phyloP scores from a whole-genome alignment of 148 eudicot species.

The Persicaria maculosa region DNA sequence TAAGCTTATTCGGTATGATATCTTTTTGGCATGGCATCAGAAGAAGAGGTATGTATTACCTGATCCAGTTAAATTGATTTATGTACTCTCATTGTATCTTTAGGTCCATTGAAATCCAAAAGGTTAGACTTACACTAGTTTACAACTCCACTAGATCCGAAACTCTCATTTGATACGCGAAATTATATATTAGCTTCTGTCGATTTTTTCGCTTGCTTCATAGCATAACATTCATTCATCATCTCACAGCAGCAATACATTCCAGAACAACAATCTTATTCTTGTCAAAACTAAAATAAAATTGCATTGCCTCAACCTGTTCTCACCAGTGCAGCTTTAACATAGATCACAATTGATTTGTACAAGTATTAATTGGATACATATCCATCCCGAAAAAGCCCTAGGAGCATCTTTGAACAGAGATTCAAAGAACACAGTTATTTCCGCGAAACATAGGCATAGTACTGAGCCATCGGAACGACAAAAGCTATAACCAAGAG shows the following conservation, averaged over 20 bases:
- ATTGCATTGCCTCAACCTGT: slow-evolving; percentile 3
- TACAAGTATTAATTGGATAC: slow-evolving; percentile 20
- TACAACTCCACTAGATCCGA: too few relatives aligned
- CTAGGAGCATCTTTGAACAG: slow-evolving; percentile 9
- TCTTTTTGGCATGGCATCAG: too few relatives aligned
- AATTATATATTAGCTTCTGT: not conserved
- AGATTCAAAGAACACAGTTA: slow-evolving; percentile 23
- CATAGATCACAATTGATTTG: slow-evolving; percentile 29
- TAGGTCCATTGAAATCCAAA: too few relatives aligned
- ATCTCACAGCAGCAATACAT: not conserved
- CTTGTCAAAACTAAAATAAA: not conserved
- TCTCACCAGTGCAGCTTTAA: slow-evolving; percentile 20
- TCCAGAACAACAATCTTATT: not conserved
- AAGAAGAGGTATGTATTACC: too few relatives aligned
- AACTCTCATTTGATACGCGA: too few relatives aligned
- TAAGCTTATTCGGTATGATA: too few relatives aligned
- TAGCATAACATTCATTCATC: not conserved
- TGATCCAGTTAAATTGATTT: too few relatives aligned
- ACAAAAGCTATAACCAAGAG: slow-evolving; percentile 88
- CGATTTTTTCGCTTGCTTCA: too few relatives aligned
- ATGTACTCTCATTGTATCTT: too few relatives aligned
- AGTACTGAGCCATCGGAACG: slow-evolving; percentile 99
- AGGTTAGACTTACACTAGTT: too few relatives aligned
- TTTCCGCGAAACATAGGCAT: slow-evolving; percentile 88
- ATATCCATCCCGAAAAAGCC: not conserved